Percentiles rank a stretch among this genome's conserved stretches.
Conservation (phyloP, 257 asterid species). For the Solanum habrochaites region DNA sequence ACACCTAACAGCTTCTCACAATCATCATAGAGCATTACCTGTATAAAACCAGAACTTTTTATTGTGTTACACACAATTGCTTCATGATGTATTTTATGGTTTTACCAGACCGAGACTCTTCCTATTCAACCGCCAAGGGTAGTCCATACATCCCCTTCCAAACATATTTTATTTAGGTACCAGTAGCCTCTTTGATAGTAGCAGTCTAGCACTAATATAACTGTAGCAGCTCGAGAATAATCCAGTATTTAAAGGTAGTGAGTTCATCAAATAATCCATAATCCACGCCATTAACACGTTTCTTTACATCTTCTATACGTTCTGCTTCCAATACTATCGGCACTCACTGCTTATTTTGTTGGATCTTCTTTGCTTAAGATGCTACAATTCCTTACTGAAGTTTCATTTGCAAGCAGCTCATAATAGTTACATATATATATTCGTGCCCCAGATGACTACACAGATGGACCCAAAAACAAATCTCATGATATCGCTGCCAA, state of each 20-base stretch:
- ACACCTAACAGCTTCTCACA: slow-evolving; percentile 53
- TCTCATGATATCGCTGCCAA: background rate
- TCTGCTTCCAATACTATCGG: background rate
- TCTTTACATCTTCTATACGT: background rate
- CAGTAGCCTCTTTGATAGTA: background rate
- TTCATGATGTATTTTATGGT: background rate
- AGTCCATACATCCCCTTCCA: background rate
- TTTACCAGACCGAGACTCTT: background rate
- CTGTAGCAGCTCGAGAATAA: background rate
- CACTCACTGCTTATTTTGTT: background rate
- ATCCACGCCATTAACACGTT: background rate
- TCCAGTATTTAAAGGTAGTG: background rate
- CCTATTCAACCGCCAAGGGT: background rate
- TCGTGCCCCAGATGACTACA: background rate
- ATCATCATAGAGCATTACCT: slow-evolving; percentile 78
- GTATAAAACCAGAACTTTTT: slow-evolving; percentile 1
- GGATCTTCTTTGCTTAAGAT: background rate
- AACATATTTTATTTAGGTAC: background rate
- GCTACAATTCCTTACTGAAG: background rate
- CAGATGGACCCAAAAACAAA: background rate
- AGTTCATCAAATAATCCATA: background rate
- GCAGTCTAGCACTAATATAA: background rate
- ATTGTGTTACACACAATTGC: background rate
- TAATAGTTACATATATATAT: background rate
- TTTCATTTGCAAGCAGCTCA: background rate